A percentile compares a stretch with the other conserved stretches of the same genome.
These are phyloP conservation scores for Leishmania lainsoni DNA, from an alignment of 208 protist species.

Conservation along the genomic window DNA sequence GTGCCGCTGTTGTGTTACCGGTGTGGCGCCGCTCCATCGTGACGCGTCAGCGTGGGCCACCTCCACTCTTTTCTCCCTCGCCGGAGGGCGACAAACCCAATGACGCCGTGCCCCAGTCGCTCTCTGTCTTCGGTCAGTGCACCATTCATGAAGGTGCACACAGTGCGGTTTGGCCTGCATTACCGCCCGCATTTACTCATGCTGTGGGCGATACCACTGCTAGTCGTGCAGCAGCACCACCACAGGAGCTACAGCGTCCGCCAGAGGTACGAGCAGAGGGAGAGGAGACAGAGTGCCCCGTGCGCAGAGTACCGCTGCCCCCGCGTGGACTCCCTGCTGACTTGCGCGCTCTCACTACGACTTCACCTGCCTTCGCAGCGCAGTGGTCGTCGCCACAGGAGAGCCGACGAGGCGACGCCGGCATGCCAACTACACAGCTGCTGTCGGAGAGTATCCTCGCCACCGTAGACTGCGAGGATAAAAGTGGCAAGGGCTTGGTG, in stretches of 20 bases:
- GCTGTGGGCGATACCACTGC: background rate
- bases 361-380: background rate
- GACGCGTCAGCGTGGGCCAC: constrained; percentile 9
- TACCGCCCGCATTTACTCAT: background rate
- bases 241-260: background rate
- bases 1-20: background rate
- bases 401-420: background rate
- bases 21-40: constrained; percentile 18
- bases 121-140: background rate
- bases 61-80: background rate
- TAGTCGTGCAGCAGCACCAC: background rate
- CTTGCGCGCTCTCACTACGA: background rate
- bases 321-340: background rate
- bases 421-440: background rate
- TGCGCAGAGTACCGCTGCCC: background rate
- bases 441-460: background rate
- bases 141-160: background rate
- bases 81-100: background rate
- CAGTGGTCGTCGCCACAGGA: background rate
- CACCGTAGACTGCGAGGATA: background rate
- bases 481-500: background rate
- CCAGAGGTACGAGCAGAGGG: background rate
- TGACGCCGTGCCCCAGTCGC: background rate
- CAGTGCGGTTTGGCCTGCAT: background rate
- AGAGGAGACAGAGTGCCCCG: background rate